phyloP scores from a whole-genome alignment of 257 asterid genomes.

The Buddleja alternifolia region DNA sequence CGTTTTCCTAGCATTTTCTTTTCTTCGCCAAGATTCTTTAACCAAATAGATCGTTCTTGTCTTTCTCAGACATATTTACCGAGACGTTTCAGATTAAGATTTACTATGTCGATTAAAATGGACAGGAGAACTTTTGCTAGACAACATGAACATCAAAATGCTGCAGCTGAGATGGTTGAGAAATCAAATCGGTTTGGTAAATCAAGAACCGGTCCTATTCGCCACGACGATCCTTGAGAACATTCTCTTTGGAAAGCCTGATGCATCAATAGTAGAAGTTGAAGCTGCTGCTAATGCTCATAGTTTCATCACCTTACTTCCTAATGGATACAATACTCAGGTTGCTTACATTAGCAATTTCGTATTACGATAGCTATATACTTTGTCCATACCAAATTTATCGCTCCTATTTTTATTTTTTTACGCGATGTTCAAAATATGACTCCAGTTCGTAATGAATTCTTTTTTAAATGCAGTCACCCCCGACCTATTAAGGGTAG shows the following conservation, averaged over 20 bases:
- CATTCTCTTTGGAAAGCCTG: conserved; percentile 90
- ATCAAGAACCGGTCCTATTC: conserved; percentile 98
- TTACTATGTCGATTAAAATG: conserved; percentile 18
- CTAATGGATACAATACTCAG: conserved; percentile 94
- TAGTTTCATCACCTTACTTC: conserved; percentile 84
- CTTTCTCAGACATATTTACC: not conserved
- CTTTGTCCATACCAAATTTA: too few species aligned
- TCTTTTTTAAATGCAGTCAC: too few species aligned
- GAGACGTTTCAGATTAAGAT: not conserved
- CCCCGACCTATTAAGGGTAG: too few species aligned
- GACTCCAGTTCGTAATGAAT: too few species aligned
- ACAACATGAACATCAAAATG: conserved; percentile 78
- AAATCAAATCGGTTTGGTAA: conserved; percentile 93
- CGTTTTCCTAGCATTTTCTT: too few species aligned
- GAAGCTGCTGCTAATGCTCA: conserved; percentile 99
- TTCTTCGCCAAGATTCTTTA: too few species aligned
- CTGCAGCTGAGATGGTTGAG: conserved; percentile 89
- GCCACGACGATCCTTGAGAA: conserved; percentile 97
- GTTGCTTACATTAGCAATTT: conserved; percentile 33
- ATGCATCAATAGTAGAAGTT: conserved; percentile 87
- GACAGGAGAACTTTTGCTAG: conserved; percentile 86
- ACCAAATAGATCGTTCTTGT: too few species aligned
- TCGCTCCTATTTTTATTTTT: too few species aligned
- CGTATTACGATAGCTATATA: too few species aligned
- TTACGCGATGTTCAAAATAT: too few species aligned